Evolutionary conservation across 345 rosid species (phyloP), one percentile per base, ranked within the genome.

Genomic region (Gynandropsis gynandra): DNA sequence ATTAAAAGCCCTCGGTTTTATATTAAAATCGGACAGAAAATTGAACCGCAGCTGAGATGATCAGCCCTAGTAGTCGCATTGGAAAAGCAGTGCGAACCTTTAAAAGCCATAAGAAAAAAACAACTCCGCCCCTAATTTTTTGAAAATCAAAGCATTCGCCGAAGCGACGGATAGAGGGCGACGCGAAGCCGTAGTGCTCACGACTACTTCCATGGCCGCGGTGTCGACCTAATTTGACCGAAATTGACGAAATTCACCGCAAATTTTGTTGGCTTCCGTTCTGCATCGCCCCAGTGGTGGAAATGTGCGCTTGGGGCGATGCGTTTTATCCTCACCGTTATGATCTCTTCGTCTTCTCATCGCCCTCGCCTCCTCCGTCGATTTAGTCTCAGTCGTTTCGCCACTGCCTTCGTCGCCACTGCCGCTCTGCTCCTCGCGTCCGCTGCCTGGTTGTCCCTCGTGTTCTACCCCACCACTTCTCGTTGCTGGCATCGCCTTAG

Each of bases 391-490:
- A 61, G 70, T 32, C 78, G 79, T 13, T 56, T 72, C 10, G 75
- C 68, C 10, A 80, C 83, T 1, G 84, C 83, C 2, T 71, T 72
- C 1, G 65, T 81, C 15, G 73, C 77, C 4, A 69, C 73, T 14
- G 74, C 75, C 12, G 81, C 90, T 18, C 82, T 89, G 15, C 69
- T 86, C 34, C 29, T 89, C 50, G 67, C 85, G 29, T 74, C 88
- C 69, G 58, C 75, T 45, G 90, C 86, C 7, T 89, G 97, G 96
- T 72, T 86, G 27, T 87, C 89, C 24, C 83, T 89, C 37, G 80
- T 89, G 39, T 86, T 83, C 72, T 78, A 88, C 5, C 70, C 74
- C 45, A 59, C 88, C 41, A 72, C 82, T 52, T 68, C 67, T 35
- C 85, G 68, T 24, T 69, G 75, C 59, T 80, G 80, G 78, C 71